These are phyloP conservation scores for Huntiella omanensis DNA, from an alignment of 2,329 filamentous ascomycete species.

Conservation along the genomic window DNA sequence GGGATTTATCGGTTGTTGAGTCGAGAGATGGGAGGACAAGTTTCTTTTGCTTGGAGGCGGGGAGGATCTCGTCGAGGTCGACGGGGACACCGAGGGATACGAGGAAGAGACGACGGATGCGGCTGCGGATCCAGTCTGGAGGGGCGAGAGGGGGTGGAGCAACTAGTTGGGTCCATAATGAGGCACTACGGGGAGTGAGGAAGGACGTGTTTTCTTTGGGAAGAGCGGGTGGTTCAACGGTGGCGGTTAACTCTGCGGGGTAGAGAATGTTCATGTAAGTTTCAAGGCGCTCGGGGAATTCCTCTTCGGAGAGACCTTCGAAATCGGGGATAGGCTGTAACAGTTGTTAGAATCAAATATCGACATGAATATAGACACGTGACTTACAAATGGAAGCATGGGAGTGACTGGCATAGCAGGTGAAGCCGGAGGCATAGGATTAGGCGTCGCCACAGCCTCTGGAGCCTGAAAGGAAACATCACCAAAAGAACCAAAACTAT, in stretches of 20 bases:
- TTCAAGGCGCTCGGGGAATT: conserved; percentile 40
- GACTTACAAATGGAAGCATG: conserved; percentile 27
- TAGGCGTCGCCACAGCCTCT: conserved; percentile 19
- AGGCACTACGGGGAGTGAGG: conserved; percentile 68
- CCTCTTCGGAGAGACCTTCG: conserved; percentile 38
- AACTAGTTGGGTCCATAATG: conserved; percentile 89
- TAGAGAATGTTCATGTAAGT: conserved; percentile 52
- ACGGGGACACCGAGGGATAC: conserved; percentile 92
- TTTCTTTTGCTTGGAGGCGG: conserved; percentile 95
- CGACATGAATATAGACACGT: neutral
- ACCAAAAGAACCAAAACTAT: conserved; percentile 52
- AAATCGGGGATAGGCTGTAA: conserved; percentile 48
- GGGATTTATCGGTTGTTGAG: conserved; percentile 36
- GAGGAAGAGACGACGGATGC: conserved; percentile 83
- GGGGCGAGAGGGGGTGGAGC: conserved; percentile 87
- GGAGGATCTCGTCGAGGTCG: conserved; percentile 90
- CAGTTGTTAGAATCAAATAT: neutral
- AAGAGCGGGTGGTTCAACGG: conserved; percentile 30
- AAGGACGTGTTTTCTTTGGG: conserved; percentile 47
- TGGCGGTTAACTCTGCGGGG: conserved; percentile 34
- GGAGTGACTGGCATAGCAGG: conserved; percentile 18
- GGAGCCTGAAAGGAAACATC: conserved; percentile 45
- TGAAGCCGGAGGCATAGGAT: conserved; percentile 12
- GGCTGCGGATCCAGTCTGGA: conserved; percentile 92
- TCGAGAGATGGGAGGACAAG: conserved; percentile 81